These are phyloP conservation scores for Sugiyamaella grinbergsii DNA, from an alignment of 1,139 yeast genomes.

Conservation along the genomic window DNA sequence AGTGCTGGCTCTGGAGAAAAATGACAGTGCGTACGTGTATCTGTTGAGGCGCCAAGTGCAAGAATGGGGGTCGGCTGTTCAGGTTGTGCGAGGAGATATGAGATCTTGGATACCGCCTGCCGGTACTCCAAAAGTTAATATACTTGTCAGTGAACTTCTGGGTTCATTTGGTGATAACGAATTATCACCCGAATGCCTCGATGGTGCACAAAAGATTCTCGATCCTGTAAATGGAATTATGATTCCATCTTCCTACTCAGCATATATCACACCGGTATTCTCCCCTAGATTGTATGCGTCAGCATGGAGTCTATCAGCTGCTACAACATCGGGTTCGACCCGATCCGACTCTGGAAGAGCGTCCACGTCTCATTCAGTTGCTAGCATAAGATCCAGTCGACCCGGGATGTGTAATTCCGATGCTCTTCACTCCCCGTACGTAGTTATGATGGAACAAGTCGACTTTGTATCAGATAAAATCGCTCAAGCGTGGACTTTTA, in stretches of 20 bases:
- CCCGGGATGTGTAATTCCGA: slow-evolving; percentile 22
- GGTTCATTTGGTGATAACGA: slow-evolving; percentile 96
- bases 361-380: slow-evolving; percentile 8
- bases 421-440: slow-evolving; percentile 55
- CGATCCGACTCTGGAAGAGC: slow-evolving; percentile 9
- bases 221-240: slow-evolving; percentile 45
- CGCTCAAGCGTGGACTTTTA: slow-evolving; percentile 39
- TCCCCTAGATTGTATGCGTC: slow-evolving; percentile 52
- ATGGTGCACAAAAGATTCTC: slow-evolving; percentile 40
- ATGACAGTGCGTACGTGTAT: slow-evolving; percentile 58
- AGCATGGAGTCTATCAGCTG: slow-evolving; percentile 31
- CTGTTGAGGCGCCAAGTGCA: slow-evolving; percentile 33
- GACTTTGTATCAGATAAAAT: slow-evolving; percentile 39
- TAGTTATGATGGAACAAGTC: slow-evolving; percentile 58
- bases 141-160: slow-evolving; percentile 75
- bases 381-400: slow-evolving; percentile 19
- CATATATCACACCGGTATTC: slow-evolving; percentile 66
- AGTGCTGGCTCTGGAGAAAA: slow-evolving; percentile 69
- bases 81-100: slow-evolving; percentile 58
- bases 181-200: slow-evolving; percentile 75
- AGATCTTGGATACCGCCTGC: slow-evolving; percentile 50
- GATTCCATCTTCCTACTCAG: slow-evolving; percentile 67
- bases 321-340: slow-evolving; percentile 13
- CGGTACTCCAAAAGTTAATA: slow-evolving; percentile 45
- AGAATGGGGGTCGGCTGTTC: slow-evolving; percentile 46